phyloP scores from a whole-genome alignment of 2,329 filamentous ascomycete species.

The Phaeophleospora eucalypticola region DNA sequence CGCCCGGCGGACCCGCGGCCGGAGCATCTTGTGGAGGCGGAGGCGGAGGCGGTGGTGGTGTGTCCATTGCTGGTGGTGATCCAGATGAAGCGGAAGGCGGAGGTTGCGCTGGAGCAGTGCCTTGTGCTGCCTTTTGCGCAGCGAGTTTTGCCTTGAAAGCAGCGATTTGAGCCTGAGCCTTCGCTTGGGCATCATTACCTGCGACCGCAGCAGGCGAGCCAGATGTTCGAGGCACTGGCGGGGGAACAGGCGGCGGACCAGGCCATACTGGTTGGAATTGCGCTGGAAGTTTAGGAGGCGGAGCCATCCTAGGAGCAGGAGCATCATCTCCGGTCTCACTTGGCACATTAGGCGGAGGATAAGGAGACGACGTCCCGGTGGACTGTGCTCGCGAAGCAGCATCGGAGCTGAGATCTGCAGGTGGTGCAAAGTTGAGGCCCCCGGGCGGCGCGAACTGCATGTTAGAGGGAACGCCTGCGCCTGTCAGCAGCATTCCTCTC shows the following conservation, averaged over 20 bases:
- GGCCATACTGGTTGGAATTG: conserved; percentile 13
- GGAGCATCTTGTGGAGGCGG: background rate
- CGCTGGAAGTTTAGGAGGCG: conserved; percentile 44
- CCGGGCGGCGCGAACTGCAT: conserved; percentile 31
- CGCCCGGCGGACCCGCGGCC: background rate
- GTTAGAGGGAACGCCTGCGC: conserved; percentile 32
- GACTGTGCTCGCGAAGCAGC: conserved; percentile 7
- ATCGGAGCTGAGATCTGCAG: conserved; percentile 12
- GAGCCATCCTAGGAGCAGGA: conserved; percentile 56
- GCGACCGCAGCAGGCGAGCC: conserved; percentile 23
- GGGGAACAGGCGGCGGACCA: conserved; percentile 2
- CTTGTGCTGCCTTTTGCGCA: background rate
- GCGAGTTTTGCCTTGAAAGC: conserved; percentile 24
- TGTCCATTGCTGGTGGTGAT: background rate
- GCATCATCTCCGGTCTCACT: conserved; percentile 63
- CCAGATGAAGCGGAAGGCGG: conserved; percentile 8
- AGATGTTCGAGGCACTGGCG: conserved; percentile 8
- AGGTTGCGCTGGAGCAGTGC: conserved; percentile 3
- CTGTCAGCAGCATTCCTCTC: conserved; percentile 7
- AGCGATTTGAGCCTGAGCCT: conserved; percentile 23
- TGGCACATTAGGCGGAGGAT: background rate
- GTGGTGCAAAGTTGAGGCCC: conserved; percentile 38
- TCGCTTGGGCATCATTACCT: conserved; percentile 13
- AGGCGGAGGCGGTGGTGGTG: conserved; percentile 19
- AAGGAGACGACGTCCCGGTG: conserved; percentile 5